Conservation (phyloP, 495 filamentous ascomycete species). For the Amniculicola lignicola region DNA sequence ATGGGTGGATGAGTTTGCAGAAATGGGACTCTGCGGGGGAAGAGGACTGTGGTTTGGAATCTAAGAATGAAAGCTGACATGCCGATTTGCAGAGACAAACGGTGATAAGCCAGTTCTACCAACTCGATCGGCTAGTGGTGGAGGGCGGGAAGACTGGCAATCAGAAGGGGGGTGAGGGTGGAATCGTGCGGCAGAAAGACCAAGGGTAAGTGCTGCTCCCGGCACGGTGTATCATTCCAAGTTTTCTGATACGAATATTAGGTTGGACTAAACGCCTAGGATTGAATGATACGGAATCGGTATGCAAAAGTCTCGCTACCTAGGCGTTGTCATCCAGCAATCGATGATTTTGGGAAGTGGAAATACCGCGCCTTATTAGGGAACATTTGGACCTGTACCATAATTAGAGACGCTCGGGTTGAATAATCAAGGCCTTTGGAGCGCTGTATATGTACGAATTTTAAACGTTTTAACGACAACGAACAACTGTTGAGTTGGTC, state of each 20-base stretch:
- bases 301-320: no score
- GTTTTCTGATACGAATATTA: not conserved
- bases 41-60: no score
- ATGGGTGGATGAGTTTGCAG: no score
- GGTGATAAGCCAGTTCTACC: conserved; percentile 89
- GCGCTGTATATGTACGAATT: no score
- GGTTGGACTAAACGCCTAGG: conserved; percentile 32
- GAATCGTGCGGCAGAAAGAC: conserved; percentile 76
- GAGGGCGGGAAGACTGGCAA: conserved; percentile 81
- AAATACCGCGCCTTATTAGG: no score
- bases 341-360: no score
- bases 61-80: conserved; percentile 15
- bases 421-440: not conserved
- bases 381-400: not conserved
- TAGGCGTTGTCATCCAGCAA: no score
- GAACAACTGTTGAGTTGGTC: no score
- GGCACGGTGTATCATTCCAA: no score
- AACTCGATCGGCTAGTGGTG: conserved; percentile 86
- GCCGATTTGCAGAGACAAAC: conserved; percentile 76
- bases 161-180: conserved; percentile 65
- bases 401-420: not conserved
- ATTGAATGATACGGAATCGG: no score
- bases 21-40: not conserved
- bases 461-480: no score
- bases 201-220: no score